These are phyloP conservation scores for Blastomyces parvus DNA, from an alignment of 2,329 filamentous ascomycete species.

Conservation along the genomic window DNA sequence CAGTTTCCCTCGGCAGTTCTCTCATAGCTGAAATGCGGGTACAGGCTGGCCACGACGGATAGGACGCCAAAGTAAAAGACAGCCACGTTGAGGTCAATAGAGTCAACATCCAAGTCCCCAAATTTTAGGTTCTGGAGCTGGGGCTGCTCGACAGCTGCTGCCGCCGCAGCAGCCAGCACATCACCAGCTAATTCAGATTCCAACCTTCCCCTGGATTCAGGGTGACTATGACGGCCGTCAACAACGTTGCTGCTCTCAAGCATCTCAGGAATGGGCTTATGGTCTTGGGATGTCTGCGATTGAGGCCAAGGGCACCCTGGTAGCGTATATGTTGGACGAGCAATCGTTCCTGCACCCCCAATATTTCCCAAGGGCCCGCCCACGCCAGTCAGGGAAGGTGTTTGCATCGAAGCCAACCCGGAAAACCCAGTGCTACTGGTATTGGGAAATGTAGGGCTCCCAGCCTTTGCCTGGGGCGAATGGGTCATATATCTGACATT, in stretches of 20 bases:
- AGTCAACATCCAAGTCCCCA: conserved; percentile 9
- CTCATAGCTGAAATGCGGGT: conserved; percentile 21
- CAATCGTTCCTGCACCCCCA: not conserved
- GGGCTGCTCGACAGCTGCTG: not conserved
- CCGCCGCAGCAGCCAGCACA: not conserved
- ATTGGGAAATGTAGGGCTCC: not conserved
- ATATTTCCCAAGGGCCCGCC: not conserved
- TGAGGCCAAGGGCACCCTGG: not conserved
- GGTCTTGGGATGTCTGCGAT: not conserved
- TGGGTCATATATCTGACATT: not conserved
- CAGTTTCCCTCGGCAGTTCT: conserved; percentile 17
- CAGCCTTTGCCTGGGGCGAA: not conserved
- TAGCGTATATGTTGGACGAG: not conserved
- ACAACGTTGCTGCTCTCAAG: not conserved
- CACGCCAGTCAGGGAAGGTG: not conserved
- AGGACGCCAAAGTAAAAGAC: conserved; percentile 29
- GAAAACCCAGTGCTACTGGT: not conserved
- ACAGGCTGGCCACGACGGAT: conserved; percentile 19
- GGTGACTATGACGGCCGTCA: not conserved
- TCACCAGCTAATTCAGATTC: not conserved
- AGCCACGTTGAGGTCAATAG: conserved; percentile 16
- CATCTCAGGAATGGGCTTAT: not conserved
- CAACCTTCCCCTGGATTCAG: not conserved
- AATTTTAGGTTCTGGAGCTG: conserved; percentile 3
- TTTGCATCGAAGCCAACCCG: not conserved